Evolutionary conservation across 1,284 basidiomycete genomes (phyloP).

Genomic region (Puccinia coronata): DNA sequence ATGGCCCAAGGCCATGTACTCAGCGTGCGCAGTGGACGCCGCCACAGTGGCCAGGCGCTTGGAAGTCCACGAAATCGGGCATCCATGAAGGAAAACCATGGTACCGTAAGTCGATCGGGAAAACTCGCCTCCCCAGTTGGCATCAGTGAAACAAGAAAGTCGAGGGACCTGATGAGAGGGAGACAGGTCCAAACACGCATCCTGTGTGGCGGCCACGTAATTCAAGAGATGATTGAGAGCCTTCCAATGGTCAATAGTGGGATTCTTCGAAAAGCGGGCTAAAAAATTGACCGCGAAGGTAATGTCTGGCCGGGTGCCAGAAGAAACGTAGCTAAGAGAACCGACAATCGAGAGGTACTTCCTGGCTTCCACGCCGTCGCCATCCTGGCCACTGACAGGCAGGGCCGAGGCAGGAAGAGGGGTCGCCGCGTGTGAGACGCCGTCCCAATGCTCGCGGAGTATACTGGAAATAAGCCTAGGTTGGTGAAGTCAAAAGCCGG

Average conservation of each 20-base stretch:
- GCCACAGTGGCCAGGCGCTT: too few relatives aligned
- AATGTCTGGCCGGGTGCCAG: neutral
- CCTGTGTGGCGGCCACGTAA: neutral
- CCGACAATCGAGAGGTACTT: neutral
- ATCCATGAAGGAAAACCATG: too few relatives aligned
- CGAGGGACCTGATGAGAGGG: neutral
- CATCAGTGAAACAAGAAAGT: neutral
- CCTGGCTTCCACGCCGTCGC: neutral
- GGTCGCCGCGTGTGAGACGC: neutral
- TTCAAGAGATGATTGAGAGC: neutral
- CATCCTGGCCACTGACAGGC: neutral
- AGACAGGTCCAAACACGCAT: too few relatives aligned
- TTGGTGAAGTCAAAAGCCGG: neutral
- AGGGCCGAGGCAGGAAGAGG: neutral
- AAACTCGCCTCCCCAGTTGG: constrained; percentile 37
- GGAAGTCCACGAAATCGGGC: too few relatives aligned
- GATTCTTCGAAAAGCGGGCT: neutral
- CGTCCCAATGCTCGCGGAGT: neutral
- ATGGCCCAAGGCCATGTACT: too few relatives aligned
- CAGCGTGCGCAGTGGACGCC: too few relatives aligned
- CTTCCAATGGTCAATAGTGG: neutral
- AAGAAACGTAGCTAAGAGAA: neutral
- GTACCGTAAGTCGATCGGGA: too few relatives aligned
- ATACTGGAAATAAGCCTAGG: neutral
- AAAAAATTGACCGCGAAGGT: neutral